Conservation (phyloP, 2,329 filamentous ascomycete genomes). For the Onygenales sp. region DNA sequence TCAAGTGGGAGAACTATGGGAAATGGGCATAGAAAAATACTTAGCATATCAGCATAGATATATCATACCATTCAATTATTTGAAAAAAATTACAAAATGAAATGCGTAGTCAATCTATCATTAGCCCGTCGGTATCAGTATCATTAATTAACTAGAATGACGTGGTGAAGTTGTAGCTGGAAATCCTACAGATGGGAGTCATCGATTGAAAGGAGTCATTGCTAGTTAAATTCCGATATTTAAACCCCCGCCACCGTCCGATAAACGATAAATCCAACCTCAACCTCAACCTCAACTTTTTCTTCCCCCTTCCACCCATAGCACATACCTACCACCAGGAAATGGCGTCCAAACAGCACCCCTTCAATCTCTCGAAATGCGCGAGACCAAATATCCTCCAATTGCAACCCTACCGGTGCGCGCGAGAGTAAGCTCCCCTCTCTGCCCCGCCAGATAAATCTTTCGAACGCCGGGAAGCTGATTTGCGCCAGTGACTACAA, state of each 20-base stretch:
- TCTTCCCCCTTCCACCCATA: slow-evolving; percentile 7
- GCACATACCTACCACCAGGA: slow-evolving; percentile 7
- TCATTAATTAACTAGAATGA: no score
- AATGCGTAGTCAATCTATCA: not conserved
- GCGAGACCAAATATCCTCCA: slow-evolving; percentile 68
- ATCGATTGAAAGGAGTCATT: no score
- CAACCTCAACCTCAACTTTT: slow-evolving; percentile 4
- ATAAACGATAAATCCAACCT: slow-evolving; percentile 4
- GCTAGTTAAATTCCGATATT: no score
- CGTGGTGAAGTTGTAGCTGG: no score
- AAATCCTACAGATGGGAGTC: no score
- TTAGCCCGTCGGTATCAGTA: not conserved
- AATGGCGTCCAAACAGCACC: slow-evolving; percentile 35
- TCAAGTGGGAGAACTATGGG: not conserved
- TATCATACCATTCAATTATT: not conserved
- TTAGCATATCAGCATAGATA: not conserved
- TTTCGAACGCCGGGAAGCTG: slow-evolving; percentile 11
- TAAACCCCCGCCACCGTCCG: not conserved
- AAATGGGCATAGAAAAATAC: not conserved
- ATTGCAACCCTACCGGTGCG: slow-evolving; percentile 70
- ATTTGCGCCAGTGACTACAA: slow-evolving; percentile 75
- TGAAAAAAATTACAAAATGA: not conserved
- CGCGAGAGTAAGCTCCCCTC: slow-evolving; percentile 57
- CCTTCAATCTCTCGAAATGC: slow-evolving; percentile 65
- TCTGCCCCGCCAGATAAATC: slow-evolving; percentile 1